Base-by-base conservation (phyloP, 768 basidiomycete genomes). In the Amanita inopinata region DNA sequence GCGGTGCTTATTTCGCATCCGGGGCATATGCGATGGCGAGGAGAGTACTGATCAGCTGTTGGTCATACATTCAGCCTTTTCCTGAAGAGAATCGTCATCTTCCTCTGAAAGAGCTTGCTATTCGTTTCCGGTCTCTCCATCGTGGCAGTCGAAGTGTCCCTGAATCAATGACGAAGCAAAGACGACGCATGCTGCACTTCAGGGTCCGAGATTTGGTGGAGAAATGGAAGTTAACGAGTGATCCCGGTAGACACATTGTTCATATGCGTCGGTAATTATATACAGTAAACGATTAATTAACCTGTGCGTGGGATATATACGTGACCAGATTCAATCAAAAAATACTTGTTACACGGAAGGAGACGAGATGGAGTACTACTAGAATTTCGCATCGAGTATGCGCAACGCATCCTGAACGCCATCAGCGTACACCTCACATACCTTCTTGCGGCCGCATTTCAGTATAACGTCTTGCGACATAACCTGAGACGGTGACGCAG, bases 321-420 rank as follows among this genome's bases (percentile, higher is more conserved):
- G 39, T 31, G 10, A 40, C 22, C 7, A 17, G 27, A 34, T 24
- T 22, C 25, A 19, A n/a, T n/a, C n/a, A n/a, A n/a, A n/a, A n/a
- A n/a, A n/a, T n/a, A n/a, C n/a, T n/a, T n/a, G n/a, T n/a, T n/a
- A n/a, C n/a, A n/a, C n/a, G n/a, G n/a, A n/a, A n/a, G n/a, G n/a
- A n/a, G n/a, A n/a, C n/a, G n/a, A n/a, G n/a, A n/a, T n/a, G n/a
- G n/a, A n/a, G n/a, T n/a, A n/a, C n/a, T n/a, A n/a, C n/a, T n/a
- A 61, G 58, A 74, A 74, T 51, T 74, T 80, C 33, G 73, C 62
- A 54, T 91, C 86, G 27, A 91, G 67, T 18, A 90, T 57, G 46
- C 80, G 77, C 17, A 90, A 60, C 4, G 86, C 87, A 49, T 87
- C 82, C 39, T 67, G 74, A 20, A 91, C 82, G 12, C 76, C 83